Evolutionary conservation across 805 yeast genomes (phyloP).

Genomic region (Yarrowia deformans): DNA sequence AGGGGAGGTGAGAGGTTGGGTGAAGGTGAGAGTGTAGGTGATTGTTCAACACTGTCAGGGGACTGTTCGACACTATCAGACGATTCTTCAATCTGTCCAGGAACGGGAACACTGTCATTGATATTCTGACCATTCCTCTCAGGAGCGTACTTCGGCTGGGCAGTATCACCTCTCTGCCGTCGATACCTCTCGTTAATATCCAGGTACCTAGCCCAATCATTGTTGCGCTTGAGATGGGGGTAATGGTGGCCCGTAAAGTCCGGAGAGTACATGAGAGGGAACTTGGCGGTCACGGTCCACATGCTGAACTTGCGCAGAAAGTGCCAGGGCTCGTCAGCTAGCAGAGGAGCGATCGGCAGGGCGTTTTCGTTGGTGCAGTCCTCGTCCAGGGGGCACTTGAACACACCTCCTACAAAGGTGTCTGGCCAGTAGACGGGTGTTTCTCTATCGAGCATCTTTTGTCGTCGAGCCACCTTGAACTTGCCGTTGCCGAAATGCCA

Average conservation of each 20-base stretch:
- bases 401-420: slow-evolving; percentile 70
- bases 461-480: slow-evolving; percentile 64
- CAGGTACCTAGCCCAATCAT: slow-evolving; percentile 57
- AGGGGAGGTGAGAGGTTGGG: not conserved
- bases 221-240: slow-evolving; percentile 33
- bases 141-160: not conserved
- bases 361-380: slow-evolving; percentile 40
- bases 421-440: slow-evolving; percentile 61
- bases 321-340: slow-evolving; percentile 55
- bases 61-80: too few relatives aligned
- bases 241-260: slow-evolving; percentile 28
- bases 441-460: slow-evolving; percentile 58
- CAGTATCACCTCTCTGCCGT: not conserved
- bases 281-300: slow-evolving; percentile 52
- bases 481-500: slow-evolving; percentile 49
- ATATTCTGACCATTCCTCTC: not conserved
- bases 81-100: too few relatives aligned
- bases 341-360: slow-evolving; percentile 61
- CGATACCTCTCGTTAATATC: slow-evolving; percentile 58
- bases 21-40: too few relatives aligned
- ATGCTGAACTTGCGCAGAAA: slow-evolving; percentile 48
- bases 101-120: too few relatives aligned
- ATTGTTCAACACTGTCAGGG: too few relatives aligned
- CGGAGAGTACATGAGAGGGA: slow-evolving; percentile 45
- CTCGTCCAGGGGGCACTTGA: slow-evolving; percentile 53